Base-by-base conservation (phyloP, 768 basidiomycete genomes). In the Podaxis sp. region DNA sequence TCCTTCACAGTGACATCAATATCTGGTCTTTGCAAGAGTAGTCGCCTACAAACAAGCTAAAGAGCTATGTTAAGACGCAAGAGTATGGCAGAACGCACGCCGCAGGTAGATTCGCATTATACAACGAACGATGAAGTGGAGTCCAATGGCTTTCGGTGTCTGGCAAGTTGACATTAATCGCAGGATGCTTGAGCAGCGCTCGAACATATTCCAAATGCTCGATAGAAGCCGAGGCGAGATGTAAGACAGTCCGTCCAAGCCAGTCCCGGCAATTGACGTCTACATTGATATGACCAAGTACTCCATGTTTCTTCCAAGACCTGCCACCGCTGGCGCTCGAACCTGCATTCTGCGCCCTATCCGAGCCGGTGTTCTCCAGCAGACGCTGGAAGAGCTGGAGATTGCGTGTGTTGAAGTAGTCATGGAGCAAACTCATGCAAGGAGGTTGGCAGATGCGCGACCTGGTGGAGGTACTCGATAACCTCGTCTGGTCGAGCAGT, bases 121-220 rank as follows among this genome's bases (percentile, higher is more conserved):
- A 97, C 67, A 96, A 73, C 1, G 93, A 93, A 53, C 94, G 79
- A 69, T 99, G 96, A 22, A 98, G 77, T 6, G 96, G 84, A 0
- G 94, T 96, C 91, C 94, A 98, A 61, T 89, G 89, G 61, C 85
- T 92, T 79, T 98, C 96, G 57, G 72, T 72, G 73, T 99, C 96
- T 46, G 78, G 76, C 6, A 90, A 62, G 67, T 98, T 98, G 66
- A 94, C 85, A 61, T 91, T 88, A 72, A 95, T 79, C 24, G 78
- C 74, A 1, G 93, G 86, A 66, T 93, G 89, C 17, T 83, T 82
- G 55, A 98, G 81, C 4, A 98, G 78, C 59, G 91, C 77, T 56
- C 86, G 80, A 46, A 92, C 84, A 71, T 90, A 98, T 67, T 94
- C 90, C 66, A 92, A 73, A 51, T 85, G 83, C 33, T 90, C 91